Evolutionary conservation across 2,329 filamentous ascomycete genomes (phyloP).

Genomic region (Cryphonectria carpinicola): DNA sequence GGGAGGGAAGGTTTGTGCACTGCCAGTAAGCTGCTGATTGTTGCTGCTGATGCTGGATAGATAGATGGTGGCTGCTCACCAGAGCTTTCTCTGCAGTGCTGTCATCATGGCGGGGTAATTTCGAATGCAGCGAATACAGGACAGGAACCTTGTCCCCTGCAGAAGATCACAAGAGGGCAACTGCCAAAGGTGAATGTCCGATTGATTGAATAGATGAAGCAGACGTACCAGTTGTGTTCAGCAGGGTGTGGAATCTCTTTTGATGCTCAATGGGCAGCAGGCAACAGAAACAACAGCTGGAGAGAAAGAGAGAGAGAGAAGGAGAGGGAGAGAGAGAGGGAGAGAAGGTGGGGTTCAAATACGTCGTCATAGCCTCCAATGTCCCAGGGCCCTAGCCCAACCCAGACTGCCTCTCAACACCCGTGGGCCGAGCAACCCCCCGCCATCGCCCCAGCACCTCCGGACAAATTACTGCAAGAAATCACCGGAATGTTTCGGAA

Average conservation of each 20-base stretch:
- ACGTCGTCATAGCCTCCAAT: constrained; percentile 23
- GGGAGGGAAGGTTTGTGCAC: too few relatives aligned
- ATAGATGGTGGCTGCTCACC: not conserved
- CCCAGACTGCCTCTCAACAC: not conserved
- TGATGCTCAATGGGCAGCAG: not conserved
- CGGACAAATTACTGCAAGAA: not conserved
- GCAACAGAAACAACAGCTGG: not conserved
- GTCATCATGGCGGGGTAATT: constrained; percentile 13
- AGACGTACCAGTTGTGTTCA: not conserved
- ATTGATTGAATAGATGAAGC: not conserved
- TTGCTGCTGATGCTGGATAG: too few relatives aligned
- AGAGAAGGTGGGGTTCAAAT: constrained; percentile 20
- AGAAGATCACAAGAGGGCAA: not conserved
- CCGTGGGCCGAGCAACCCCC: constrained; percentile 15
- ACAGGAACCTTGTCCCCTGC: not conserved
- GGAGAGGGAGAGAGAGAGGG: not conserved
- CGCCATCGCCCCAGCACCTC: not conserved
- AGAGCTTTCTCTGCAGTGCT: not conserved
- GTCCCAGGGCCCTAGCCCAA: not conserved
- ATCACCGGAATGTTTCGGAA: constrained; percentile 14
- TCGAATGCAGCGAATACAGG: not conserved
- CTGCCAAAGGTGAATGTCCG: not conserved
- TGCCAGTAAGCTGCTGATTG: not conserved
- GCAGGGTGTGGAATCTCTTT: not conserved
- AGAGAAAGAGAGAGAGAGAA: not conserved